A percentile compares a stretch with the other conserved stretches of the same genome.
Evolutionary conservation across 345 rosid genomes (phyloP).

Genomic region (Rhodomyrtus tomentosa): DNA sequence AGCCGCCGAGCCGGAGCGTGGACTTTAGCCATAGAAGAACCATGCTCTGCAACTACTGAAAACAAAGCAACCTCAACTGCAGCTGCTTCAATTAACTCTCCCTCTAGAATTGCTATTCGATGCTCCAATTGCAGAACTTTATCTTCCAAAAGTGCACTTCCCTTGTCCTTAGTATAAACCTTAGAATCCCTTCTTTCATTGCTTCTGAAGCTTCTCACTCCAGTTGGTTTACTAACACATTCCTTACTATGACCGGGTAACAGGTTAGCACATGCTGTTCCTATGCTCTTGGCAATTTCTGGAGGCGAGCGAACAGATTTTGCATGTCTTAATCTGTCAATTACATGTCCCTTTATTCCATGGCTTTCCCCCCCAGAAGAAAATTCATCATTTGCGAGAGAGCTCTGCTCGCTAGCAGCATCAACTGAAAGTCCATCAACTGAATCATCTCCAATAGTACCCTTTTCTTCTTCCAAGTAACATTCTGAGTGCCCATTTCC

Average conservation of each 20-base stretch:
- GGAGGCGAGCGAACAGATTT: slow-evolving; percentile 68
- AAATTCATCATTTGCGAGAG: slow-evolving; percentile 4
- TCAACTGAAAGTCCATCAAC: slow-evolving; percentile 5
- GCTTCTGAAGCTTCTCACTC: slow-evolving; percentile 17
- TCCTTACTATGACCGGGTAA: slow-evolving; percentile 23
- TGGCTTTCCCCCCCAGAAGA: slow-evolving; percentile 15
- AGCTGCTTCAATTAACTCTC: slow-evolving; percentile 89
- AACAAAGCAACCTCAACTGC: slow-evolving; percentile 81
- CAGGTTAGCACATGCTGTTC: slow-evolving; percentile 17
- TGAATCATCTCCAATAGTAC: slow-evolving; percentile 12
- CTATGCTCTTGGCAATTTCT: slow-evolving; percentile 36
- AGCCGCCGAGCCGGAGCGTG: slow-evolving; percentile 97
- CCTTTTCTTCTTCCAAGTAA: slow-evolving; percentile 7
- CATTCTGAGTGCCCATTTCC: background rate
- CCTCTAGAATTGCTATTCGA: slow-evolving; percentile 66
- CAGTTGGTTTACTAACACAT: slow-evolving; percentile 5
- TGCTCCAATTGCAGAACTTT: slow-evolving; percentile 61
- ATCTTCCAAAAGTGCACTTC: slow-evolving; percentile 31
- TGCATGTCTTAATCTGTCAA: slow-evolving; percentile 48
- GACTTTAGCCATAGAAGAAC: slow-evolving; percentile 79
- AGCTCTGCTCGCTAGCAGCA: slow-evolving; percentile 4
- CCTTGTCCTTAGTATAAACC: slow-evolving; percentile 31
- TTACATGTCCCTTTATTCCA: slow-evolving; percentile 21
- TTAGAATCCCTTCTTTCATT: slow-evolving; percentile 39
- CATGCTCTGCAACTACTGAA: slow-evolving; percentile 84